A percentile compares a stretch with the other conserved stretches of the same genome.
Evolutionary conservation across 208 protist genomes (phyloP).

Genomic region (Blastocrithidia nonstop): DNA sequence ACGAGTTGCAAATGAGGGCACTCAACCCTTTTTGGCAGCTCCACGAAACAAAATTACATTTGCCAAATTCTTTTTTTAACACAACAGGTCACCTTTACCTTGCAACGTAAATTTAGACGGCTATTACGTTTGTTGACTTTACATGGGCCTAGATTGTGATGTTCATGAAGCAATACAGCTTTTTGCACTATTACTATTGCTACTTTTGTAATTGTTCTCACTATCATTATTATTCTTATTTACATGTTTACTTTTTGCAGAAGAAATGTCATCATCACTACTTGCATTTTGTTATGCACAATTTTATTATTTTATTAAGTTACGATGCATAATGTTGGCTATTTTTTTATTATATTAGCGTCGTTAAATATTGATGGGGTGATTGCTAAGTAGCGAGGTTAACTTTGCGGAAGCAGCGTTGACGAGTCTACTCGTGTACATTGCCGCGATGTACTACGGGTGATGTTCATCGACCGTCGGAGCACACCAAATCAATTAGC

Average conservation of each 20-base stretch:
- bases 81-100: no score
- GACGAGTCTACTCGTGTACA: constrained; percentile 49
- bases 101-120: no score
- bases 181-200: no score
- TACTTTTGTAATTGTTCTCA: no score
- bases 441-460: constrained; percentile 21
- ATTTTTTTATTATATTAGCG: constrained; percentile 10
- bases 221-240: no score
- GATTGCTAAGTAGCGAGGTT: constrained; percentile 13
- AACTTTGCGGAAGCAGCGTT: constrained; percentile 34
- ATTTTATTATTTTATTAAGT: no score
- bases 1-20: constrained; percentile 33
- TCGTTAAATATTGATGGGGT: constrained; percentile 37
- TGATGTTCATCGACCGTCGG: constrained; percentile 25
- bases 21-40: constrained; percentile 44
- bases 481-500: constrained; percentile 18
- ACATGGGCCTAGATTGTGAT: no score
- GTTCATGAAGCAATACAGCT: no score
- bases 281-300: no score
- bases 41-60: constrained; percentile 55
- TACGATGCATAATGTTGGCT: not conserved
- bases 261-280: no score
- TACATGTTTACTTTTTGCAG: no score
- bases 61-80: constrained; percentile 24
- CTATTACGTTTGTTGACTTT: no score